phyloP scores from a whole-genome alignment of 164 flowering plant genomes.

The Akebia trifoliata region DNA sequence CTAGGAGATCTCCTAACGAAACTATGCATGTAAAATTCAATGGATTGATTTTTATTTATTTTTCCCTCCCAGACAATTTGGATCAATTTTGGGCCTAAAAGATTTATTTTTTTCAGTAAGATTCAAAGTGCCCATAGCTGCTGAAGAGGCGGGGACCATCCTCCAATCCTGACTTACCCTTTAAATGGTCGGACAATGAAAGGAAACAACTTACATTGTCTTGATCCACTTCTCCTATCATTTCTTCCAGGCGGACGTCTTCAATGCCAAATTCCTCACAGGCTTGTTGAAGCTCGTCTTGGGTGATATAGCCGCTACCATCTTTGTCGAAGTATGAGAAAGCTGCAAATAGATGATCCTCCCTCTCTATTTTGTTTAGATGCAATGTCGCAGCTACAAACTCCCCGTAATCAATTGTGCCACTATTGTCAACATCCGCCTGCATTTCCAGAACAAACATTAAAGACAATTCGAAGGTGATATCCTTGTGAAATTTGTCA shows the following conservation, averaged over 20 bases:
- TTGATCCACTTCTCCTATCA: slow-evolving; percentile 70
- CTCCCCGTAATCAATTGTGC: slow-evolving; percentile 72
- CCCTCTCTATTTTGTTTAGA: slow-evolving; percentile 55
- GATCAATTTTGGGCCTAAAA: not conserved
- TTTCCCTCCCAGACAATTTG: not conserved
- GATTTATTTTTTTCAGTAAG: not conserved
- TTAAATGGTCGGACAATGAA: not conserved
- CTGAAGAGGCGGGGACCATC: not conserved
- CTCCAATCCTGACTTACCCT: not conserved
- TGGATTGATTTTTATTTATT: too few relatives aligned
- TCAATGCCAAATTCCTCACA: slow-evolving; percentile 68
- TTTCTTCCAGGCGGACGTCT: slow-evolving; percentile 49
- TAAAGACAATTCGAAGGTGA: not conserved
- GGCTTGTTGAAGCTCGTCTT: slow-evolving; percentile 73
- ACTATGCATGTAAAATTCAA: too few relatives aligned
- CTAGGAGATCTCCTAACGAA: too few relatives aligned
- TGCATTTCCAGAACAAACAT: slow-evolving; percentile 24
- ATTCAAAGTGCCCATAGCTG: not conserved
- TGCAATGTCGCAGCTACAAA: slow-evolving; percentile 78
- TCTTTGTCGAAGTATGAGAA: slow-evolving; percentile 84
- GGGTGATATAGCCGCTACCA: slow-evolving; percentile 76
- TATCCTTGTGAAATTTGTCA: not conserved
- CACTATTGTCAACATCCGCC: slow-evolving; percentile 79
- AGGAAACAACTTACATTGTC: slow-evolving; percentile 48
- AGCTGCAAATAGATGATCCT: slow-evolving; percentile 66